Evolutionary conservation across 768 basidiomycete species (phyloP).

Genomic region (Antrodiella citrinella): DNA sequence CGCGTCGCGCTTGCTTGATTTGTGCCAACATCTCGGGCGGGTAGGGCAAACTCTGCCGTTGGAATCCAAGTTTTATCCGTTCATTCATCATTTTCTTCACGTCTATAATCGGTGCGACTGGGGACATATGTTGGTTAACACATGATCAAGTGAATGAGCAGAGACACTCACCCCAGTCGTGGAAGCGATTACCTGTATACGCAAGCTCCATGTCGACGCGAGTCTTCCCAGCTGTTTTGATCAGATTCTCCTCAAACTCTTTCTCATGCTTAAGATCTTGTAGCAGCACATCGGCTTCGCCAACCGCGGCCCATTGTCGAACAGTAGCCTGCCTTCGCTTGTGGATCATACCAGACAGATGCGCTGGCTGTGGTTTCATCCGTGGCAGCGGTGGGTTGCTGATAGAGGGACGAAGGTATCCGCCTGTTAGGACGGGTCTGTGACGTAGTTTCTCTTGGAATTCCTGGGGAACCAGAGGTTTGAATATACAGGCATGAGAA

Average conservation of each 20-base stretch:
- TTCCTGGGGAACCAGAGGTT: conserved; percentile 29
- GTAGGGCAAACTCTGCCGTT: conserved; percentile 35
- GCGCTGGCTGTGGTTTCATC: conserved; percentile 68
- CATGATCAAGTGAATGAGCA: too few species aligned
- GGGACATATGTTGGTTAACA: too few species aligned
- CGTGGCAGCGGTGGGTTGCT: conserved; percentile 70
- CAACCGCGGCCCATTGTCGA: conserved; percentile 32
- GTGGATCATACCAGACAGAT: conserved; percentile 65
- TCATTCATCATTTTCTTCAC: conserved; percentile 31
- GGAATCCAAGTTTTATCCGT: conserved; percentile 15
- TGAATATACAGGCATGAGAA: not conserved
- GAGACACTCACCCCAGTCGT: conserved; percentile 35
- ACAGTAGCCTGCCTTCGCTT: conserved; percentile 36
- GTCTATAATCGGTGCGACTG: not conserved
- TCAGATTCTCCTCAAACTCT: conserved; percentile 28
- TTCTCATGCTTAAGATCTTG: conserved; percentile 31
- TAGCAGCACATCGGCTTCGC: conserved; percentile 15
- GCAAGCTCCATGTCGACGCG: not conserved
- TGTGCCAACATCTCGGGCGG: conserved; percentile 39
- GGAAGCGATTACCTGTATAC: not conserved
- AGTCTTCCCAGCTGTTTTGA: not conserved
- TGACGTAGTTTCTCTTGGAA: conserved; percentile 46
- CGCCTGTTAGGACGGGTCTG: conserved; percentile 67
- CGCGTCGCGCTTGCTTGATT: conserved; percentile 48
- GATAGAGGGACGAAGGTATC: conserved; percentile 53